These are phyloP conservation scores for Trichoderma semiorbis DNA, from an alignment of 2,329 filamentous ascomycete species.

Conservation along the genomic window DNA sequence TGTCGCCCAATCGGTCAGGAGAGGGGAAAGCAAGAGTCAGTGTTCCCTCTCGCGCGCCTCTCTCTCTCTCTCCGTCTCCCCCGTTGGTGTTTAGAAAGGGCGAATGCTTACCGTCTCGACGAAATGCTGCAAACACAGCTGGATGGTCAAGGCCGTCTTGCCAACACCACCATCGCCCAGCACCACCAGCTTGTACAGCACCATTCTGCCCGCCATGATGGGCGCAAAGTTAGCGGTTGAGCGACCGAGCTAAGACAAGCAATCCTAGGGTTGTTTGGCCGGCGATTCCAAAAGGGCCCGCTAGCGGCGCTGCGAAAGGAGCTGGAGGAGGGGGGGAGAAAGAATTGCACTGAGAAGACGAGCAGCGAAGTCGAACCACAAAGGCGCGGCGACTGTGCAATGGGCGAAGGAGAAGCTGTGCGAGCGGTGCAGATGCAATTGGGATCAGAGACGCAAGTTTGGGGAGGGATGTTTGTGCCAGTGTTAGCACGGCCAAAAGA, in stretches of 20 bases:
- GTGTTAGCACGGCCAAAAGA: constrained; percentile 15
- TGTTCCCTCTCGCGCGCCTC: background rate
- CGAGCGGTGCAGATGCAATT: constrained; percentile 15
- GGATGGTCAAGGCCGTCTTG: constrained; percentile 91
- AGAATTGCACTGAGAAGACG: background rate
- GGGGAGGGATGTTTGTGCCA: constrained; percentile 18
- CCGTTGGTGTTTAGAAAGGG: background rate
- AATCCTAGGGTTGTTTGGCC: constrained; percentile 6
- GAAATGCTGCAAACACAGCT: constrained; percentile 97
- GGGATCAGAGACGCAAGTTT: background rate
- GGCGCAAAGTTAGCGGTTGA: constrained; percentile 27
- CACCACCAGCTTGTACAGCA: constrained; percentile 93
- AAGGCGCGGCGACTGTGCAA: constrained; percentile 2
- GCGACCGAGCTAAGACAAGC: constrained; percentile 21
- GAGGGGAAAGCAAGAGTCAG: constrained; percentile 6
- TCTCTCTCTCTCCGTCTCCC: background rate
- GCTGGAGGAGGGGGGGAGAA: background rate
- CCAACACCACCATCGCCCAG: constrained; percentile 90
- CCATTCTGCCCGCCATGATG: constrained; percentile 87
- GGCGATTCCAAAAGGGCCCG: constrained; percentile 13
- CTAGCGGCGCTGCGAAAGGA: constrained; percentile 11
- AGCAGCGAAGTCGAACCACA: background rate
- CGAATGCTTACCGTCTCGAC: constrained; percentile 71
- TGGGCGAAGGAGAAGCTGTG: background rate
- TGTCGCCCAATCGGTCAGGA: constrained; percentile 4